Percentiles rank a stretch among this genome's conserved stretches.
phyloP scores from a whole-genome alignment of 148 eudicot species.

The Spergularia bocconei region DNA sequence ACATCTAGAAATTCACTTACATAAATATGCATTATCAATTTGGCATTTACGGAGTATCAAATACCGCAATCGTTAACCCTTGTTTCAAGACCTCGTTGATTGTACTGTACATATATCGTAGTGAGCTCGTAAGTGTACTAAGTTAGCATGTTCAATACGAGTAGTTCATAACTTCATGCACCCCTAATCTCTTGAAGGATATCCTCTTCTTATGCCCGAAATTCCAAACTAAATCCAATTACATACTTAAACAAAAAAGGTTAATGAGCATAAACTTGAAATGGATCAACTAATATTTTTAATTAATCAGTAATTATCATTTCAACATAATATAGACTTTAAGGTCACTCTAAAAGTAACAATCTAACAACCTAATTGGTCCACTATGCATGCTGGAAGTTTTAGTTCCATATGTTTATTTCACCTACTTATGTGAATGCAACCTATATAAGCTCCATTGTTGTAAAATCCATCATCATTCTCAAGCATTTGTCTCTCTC shows the following conservation, averaged over 20 bases:
- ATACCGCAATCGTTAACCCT: too few species aligned
- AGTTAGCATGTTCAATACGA: too few species aligned
- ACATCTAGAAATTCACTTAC: too few species aligned
- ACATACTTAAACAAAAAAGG: neutral
- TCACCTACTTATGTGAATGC: slow-evolving; percentile 20
- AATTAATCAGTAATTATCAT: neutral
- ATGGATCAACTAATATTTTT: neutral
- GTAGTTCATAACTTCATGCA: neutral
- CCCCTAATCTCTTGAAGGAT: too few species aligned
- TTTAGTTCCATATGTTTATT: neutral
- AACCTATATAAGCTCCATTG: slow-evolving; percentile 18
- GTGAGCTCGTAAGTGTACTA: too few species aligned
- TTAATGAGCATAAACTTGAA: neutral
- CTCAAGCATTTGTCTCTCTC: slow-evolving; percentile 4
- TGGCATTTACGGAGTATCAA: too few species aligned
- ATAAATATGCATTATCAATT: too few species aligned
- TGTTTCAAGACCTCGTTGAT: too few species aligned
- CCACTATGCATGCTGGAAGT: neutral
- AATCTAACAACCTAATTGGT: slow-evolving; percentile 26
- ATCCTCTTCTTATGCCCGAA: neutral
- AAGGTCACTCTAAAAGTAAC: slow-evolving; percentile 33
- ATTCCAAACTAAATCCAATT: neutral
- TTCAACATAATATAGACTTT: slow-evolving; percentile 23
- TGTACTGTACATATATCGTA: too few species aligned
- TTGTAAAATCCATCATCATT: slow-evolving; percentile 18